Evolutionary conservation across 2,329 filamentous ascomycete species (phyloP), one percentile per base, ranked within the genome.

Genomic region (Hymenoscyphus scutula): DNA sequence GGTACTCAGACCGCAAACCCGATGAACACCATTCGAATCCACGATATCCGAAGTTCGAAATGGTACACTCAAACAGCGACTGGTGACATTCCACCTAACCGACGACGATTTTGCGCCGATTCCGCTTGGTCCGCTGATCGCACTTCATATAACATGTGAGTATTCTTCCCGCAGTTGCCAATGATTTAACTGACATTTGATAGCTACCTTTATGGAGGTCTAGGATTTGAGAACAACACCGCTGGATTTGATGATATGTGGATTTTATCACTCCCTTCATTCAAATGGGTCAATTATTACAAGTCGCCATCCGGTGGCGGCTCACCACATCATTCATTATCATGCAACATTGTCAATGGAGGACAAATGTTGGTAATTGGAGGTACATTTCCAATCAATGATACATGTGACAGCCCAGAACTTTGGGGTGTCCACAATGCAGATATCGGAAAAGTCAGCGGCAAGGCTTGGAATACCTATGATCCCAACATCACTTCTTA

Each of bases 141-240:
- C 60, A 85, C 84, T 15, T 86, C 83, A 7, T 88, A 87, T 69
- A 88, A 89, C 67, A 84, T 89, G 82, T 87, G 69, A 73, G 82
- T 74, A 53, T 34, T 29, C 48, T 27, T 34, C 11, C 25, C 17
- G 51, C 11, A 6, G 25, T 56, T 25, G 56, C 65, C 67, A 32
- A 73, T 32, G 11, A n/a, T 27, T 37, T 25, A 23, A 48, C 41
- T 48, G n/a, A 48, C 19, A 1, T 48, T 23, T 23, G 56, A 25
- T 38, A 87, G 84, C 38, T 88, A 88, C 66, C 70, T 88, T 2
- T 88, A 87, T 68, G 86, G 86, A 53, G 86, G 86, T 17, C 77
- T 78, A 27, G 79, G 79, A 7, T 79, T 84, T 59, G 76, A 77
- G 1, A 71, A 74, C 2, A 74, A 80, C 41, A 77, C 77, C 0